Percentiles rank a stretch among this genome's conserved stretches.
Conservation (phyloP, 2,329 filamentous ascomycete genomes). For the Pseudopithomyces maydicus region DNA sequence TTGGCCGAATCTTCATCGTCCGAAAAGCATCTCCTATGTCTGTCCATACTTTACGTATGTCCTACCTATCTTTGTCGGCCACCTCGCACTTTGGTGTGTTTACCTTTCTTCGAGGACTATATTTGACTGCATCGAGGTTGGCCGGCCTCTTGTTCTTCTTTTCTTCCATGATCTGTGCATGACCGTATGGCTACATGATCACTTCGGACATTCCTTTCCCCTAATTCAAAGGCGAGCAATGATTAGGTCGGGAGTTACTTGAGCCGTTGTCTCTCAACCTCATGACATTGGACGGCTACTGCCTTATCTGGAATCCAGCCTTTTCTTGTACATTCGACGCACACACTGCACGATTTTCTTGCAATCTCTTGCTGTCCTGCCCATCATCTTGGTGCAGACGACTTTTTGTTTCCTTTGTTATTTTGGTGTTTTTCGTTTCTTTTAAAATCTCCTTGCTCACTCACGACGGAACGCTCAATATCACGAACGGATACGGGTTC, state of each 20-base stretch:
- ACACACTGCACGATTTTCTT: slow-evolving; percentile 23
- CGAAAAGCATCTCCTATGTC: slow-evolving; percentile 42
- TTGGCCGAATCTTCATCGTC: slow-evolving; percentile 22
- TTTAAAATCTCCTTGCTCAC: slow-evolving; percentile 25
- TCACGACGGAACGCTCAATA: slow-evolving; percentile 33
- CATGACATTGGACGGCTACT: background rate
- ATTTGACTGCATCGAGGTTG: slow-evolving; percentile 16
- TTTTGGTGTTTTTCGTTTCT: too few relatives aligned
- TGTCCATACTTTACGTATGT: slow-evolving; percentile 29
- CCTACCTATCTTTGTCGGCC: slow-evolving; percentile 19
- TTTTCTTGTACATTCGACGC: slow-evolving; percentile 32
- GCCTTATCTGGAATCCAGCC: background rate
- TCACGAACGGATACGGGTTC: slow-evolving; percentile 23
- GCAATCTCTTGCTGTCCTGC: slow-evolving; percentile 12
- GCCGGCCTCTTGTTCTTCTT: slow-evolving; percentile 13
- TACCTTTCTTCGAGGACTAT: slow-evolving; percentile 21
- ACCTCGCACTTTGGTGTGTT: slow-evolving; percentile 16
- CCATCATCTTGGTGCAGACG: slow-evolving; percentile 18
- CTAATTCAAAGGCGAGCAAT: slow-evolving; percentile 25
- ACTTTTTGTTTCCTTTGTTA: slow-evolving; percentile 20
- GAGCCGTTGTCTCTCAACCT: background rate
- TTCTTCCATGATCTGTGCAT: slow-evolving; percentile 23
- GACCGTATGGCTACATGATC: slow-evolving; percentile 30
- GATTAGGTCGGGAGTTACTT: slow-evolving; percentile 3
- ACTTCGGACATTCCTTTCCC: slow-evolving; percentile 24